Evolutionary conservation across 805 yeast species (phyloP).

Genomic region (Candida jianshihensis): DNA sequence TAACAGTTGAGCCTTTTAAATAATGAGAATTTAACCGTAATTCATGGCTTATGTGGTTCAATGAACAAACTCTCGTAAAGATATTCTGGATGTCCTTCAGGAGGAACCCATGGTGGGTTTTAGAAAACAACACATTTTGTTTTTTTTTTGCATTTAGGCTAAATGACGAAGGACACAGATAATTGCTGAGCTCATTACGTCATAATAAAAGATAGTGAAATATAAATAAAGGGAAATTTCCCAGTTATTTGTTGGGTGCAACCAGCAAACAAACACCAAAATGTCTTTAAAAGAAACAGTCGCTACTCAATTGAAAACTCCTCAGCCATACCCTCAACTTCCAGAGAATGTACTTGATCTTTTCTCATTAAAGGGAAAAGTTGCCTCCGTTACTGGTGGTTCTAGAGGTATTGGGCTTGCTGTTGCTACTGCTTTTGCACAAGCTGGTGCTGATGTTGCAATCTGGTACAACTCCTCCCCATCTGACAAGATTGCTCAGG

Average conservation of each 20-base stretch:
- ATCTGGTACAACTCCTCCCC: constrained; percentile 24
- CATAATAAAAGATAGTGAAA: constrained; percentile 2
- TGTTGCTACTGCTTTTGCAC: constrained; percentile 78
- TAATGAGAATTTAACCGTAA: too few relatives aligned
- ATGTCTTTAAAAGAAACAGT: constrained; percentile 11
- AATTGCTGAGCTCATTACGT: background rate
- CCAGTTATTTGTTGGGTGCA: background rate
- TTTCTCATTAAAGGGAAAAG: constrained; percentile 78
- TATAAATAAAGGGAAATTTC: background rate
- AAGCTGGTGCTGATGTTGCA: constrained; percentile 85
- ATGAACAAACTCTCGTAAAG: too few relatives aligned
- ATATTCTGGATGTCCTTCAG: too few relatives aligned
- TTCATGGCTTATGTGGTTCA: too few relatives aligned
- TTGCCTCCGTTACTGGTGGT: constrained; percentile 79
- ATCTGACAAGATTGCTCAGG: constrained; percentile 34
- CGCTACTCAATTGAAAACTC: constrained; percentile 25
- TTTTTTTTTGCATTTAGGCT: too few relatives aligned
- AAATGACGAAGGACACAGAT: too few relatives aligned
- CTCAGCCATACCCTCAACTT: constrained; percentile 45
- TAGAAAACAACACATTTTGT: too few relatives aligned
- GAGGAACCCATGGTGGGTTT: too few relatives aligned
- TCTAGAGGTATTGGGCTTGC: constrained; percentile 80
- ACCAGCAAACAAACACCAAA: background rate
- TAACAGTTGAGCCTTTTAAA: too few relatives aligned
- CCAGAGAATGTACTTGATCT: constrained; percentile 52